Base-by-base conservation (phyloP, 2,329 filamentous ascomycete species). In the Alternaria panax region DNA sequence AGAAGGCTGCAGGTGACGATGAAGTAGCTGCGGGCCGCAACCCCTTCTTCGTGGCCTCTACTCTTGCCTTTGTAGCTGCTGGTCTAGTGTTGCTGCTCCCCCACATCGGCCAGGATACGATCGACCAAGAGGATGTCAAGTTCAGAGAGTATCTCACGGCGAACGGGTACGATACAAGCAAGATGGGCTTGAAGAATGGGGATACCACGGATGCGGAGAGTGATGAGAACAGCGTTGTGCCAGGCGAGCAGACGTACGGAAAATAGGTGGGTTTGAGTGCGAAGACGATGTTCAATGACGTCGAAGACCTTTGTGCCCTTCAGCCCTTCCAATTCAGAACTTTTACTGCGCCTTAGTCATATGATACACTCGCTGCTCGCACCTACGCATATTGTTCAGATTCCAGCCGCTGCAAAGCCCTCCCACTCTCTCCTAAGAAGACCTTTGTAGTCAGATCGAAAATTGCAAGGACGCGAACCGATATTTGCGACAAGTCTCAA, bases 21-120 rank as follows among this genome's bases (percentile, higher is more conserved):
- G 52, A 64, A 32, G 70, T 74, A 20, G 74, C 86, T 20, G 83
- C 84, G 5, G 92, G 92, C 1, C 92, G 97, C 74, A 92, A 96
- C 67, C 93, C 93, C 0, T 97, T 97, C 80, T 97, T 88, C 77
- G 92, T 97, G n/a, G 89, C 89, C 2, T 90, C 89, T 38, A 82
- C 86, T 24, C 78, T 97, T 55, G 95, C 92, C 67, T 81, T 97
- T 48, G 89, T 88, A 2, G 92, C 91, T 0, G 78, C 80, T 9
- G 75, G 93, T 27, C 86, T 87, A 1, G 80, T 90, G 8, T 86
- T 92, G 68, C 85, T 86, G 58, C 78, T 97, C 50, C 93, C 93
- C 0, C 80, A 91, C 47, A 90, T 97, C 61, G 88, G 88, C 11
- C 87, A 96, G 79, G 90, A 97, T 69, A 96, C 92, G 0, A 96